phyloP scores from a whole-genome alignment of 257 asterid species.

The Misopates orontium region DNA sequence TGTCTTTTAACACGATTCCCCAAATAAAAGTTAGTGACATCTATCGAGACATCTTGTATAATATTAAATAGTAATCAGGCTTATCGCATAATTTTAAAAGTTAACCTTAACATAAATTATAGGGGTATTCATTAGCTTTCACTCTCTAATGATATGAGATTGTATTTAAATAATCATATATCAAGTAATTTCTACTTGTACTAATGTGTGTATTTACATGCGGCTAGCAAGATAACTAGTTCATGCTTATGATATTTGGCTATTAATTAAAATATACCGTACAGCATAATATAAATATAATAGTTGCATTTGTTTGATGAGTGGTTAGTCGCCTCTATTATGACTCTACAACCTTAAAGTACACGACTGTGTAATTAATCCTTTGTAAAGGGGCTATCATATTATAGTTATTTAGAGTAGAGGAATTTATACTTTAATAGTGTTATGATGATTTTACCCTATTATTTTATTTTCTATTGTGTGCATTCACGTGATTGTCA shows the following conservation, averaged over 20 bases:
- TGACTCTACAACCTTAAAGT: conserved; percentile 1
- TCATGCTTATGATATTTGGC: background rate
- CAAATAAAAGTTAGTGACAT: too few relatives aligned
- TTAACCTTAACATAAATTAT: too few relatives aligned
- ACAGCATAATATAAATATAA: background rate
- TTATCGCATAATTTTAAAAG: too few relatives aligned
- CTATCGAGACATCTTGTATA: too few relatives aligned
- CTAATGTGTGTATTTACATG: too few relatives aligned
- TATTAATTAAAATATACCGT: background rate
- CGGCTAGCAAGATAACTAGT: conserved; percentile 10
- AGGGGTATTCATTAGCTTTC: too few relatives aligned
- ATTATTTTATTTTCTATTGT: background rate
- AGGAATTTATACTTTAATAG: background rate
- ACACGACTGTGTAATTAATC: background rate
- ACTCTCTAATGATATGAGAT: too few relatives aligned
- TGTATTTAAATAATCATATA: too few relatives aligned
- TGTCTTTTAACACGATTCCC: too few relatives aligned
- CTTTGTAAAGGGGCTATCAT: background rate
- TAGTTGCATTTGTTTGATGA: background rate
- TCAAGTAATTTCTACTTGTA: too few relatives aligned
- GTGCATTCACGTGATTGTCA: background rate
- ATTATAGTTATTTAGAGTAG: background rate
- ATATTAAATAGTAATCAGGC: too few relatives aligned
- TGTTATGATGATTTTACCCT: background rate
- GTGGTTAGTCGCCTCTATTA: background rate